Conservation (phyloP, 129 eudicot genomes). For the Chrysanthemum seticuspe region DNA sequence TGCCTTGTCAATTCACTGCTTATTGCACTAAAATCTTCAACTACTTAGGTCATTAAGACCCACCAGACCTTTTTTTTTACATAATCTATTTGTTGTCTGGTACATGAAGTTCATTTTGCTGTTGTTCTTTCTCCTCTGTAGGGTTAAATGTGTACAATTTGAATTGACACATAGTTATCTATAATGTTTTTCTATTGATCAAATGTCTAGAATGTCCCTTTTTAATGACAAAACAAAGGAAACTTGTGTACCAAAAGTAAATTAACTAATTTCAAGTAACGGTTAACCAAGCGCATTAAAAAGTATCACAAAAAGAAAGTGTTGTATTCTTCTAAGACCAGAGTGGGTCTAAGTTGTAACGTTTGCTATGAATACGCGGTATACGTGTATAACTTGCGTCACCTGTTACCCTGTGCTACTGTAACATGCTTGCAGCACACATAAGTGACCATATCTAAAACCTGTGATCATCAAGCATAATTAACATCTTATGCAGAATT, state of each 20-base stretch:
- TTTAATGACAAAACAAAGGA: background rate
- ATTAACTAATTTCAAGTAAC: conserved; percentile 4
- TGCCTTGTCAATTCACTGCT: too few species aligned
- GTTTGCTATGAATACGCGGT: background rate
- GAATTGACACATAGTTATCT: background rate
- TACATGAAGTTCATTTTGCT: too few species aligned
- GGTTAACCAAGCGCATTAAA: background rate
- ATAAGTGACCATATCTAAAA: background rate
- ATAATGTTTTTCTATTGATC: background rate
- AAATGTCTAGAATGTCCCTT: conserved; percentile 11
- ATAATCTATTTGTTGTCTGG: too few species aligned
- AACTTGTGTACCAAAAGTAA: background rate
- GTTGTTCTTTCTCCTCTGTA: too few species aligned
- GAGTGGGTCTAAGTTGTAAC: conserved; percentile 6
- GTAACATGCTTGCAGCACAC: conserved; percentile 2
- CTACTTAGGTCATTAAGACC: too few species aligned
- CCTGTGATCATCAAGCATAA: background rate
- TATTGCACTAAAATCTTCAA: too few species aligned
- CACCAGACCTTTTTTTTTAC: too few species aligned
- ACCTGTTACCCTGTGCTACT: background rate
- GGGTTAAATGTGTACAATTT: conserved; percentile 8
- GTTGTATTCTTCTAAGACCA: background rate
- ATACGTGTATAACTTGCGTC: background rate
- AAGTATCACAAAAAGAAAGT: background rate
- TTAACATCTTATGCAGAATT: background rate